Base-by-base conservation (phyloP, 805 yeast genomes). In the Blastobotrys attinorum region DNA sequence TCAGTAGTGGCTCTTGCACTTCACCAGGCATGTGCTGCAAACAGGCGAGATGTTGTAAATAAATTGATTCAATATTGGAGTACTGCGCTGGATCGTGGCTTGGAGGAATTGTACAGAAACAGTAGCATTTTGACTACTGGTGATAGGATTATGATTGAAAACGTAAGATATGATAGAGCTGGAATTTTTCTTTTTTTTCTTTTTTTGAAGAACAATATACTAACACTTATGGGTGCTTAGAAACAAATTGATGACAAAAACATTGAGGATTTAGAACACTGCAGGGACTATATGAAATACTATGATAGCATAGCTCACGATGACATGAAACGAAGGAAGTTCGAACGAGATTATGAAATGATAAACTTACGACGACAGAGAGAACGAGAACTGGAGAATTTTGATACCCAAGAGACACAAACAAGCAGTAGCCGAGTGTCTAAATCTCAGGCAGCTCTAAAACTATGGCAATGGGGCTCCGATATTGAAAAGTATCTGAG, bases 331-430 rank as follows among this genome's bases (percentile, higher is more conserved):
- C 16, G 25, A 21, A 18, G 18, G 18, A 2, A 10, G 43, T 90
- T 89, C 59, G 84, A 86, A 54, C 68, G 67, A 15, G 73, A 79
- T 0, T 65, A 90, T 34, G 89, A 87, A 48, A 61, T 69, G 1
- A 76, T 82, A 52, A 89, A 92, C 51, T 75, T 74, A 44, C 77
- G 76, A 16, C 76, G 97, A 58, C 96, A 90, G 61, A 65, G 75
- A 36, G 73, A 72, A 20, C 59, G 92, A 25, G 98, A 90, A 63
- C 68, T 75, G 20, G 72, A 81, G 45, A 88, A 94, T 2, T 67
- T 83, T 1, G 87, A 82, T 49, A 13, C 31, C 16, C 13, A 22
- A 21, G 39, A 37, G 7, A 54, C 22, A 39, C 27, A 5, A 21
- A 13, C 20, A 22, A 31, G 10, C 10, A 22, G 20, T 29, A 20